Evolutionary conservation across 768 basidiomycete genomes (phyloP).

Genomic region (Amanita pseudoporphyria): DNA sequence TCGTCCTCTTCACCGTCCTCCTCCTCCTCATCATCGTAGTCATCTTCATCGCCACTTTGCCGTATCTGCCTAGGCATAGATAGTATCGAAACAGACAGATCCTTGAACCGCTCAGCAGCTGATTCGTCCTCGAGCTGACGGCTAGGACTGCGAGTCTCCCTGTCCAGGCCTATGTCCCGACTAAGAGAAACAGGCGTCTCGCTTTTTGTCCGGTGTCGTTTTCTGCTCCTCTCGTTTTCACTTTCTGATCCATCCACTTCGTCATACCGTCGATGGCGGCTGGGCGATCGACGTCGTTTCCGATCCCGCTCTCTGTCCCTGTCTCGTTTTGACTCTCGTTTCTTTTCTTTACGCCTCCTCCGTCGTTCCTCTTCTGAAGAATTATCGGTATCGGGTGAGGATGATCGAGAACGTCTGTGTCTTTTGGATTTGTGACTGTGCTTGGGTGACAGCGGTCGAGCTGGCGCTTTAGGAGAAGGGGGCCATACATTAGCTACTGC

Average conservation of each 20-base stretch:
- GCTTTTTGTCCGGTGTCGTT: constrained; percentile 8
- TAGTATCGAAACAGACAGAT: constrained; percentile 7
- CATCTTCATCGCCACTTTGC: constrained; percentile 7
- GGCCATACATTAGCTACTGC: constrained; percentile 69
- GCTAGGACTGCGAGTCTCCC: constrained; percentile 17
- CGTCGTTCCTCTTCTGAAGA: constrained; percentile 51
- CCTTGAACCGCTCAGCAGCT: background rate
- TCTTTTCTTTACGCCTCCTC: constrained; percentile 45
- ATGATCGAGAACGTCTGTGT: constrained; percentile 43
- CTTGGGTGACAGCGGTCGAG: constrained; percentile 47
- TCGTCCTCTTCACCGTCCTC: constrained; percentile 51
- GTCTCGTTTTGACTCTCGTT: constrained; percentile 31
- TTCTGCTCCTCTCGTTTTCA: constrained; percentile 23
- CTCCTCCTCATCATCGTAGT: constrained; percentile 19
- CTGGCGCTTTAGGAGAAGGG: constrained; percentile 61
- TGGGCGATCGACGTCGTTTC: constrained; percentile 25
- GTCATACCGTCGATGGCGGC: constrained; percentile 21
- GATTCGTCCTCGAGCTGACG: constrained; percentile 12
- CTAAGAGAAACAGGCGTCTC: background rate
- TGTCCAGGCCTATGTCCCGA: background rate
- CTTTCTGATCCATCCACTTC: constrained; percentile 16
- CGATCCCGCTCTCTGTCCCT: constrained; percentile 25
- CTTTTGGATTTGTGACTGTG: constrained; percentile 39
- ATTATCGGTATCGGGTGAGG: constrained; percentile 34
- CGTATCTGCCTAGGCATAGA: constrained; percentile 7